phyloP scores from a whole-genome alignment of 176 grass and related monocot genomes.

The Oryza punctata region DNA sequence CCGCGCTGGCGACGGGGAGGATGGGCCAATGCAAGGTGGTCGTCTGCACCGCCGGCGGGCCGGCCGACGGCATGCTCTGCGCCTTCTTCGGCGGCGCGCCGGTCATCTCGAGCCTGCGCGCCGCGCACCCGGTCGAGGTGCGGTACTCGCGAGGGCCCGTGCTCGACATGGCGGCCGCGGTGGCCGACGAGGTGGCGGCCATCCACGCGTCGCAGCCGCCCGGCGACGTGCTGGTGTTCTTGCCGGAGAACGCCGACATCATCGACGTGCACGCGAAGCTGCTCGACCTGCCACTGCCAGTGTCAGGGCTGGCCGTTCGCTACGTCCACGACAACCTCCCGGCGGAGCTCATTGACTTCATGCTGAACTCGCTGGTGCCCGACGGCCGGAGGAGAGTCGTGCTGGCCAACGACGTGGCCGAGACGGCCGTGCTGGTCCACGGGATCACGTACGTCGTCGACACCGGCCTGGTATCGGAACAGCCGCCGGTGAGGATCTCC shows the following conservation, averaged over 20 bases:
- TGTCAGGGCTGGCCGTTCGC: background rate
- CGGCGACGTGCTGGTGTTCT: slow-evolving; percentile 43
- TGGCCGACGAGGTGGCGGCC: slow-evolving; percentile 3
- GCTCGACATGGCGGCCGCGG: slow-evolving; percentile 16
- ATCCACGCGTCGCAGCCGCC: slow-evolving; percentile 18
- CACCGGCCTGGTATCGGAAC: slow-evolving; percentile 21
- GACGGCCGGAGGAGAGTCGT: slow-evolving; percentile 25
- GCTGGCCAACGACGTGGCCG: slow-evolving; percentile 38
- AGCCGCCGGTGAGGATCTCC: slow-evolving; percentile 18
- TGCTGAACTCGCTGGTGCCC: background rate
- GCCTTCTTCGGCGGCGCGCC: slow-evolving; percentile 30
- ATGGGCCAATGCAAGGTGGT: slow-evolving; percentile 2
- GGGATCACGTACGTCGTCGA: slow-evolving; percentile 38
- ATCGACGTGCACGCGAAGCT: background rate
- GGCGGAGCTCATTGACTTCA: background rate
- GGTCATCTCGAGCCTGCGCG: slow-evolving; percentile 8
- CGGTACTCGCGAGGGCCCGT: slow-evolving; percentile 10
- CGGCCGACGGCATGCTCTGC: background rate
- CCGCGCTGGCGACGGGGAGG: background rate
- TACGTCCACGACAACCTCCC: slow-evolving; percentile 26
- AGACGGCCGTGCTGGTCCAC: slow-evolving; percentile 26
- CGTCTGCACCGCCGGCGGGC: slow-evolving; percentile 27
- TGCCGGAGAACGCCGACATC: slow-evolving; percentile 5
- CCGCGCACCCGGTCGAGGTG: slow-evolving; percentile 7
- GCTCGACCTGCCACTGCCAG: background rate